Evolutionary conservation across 2,329 filamentous ascomycete genomes (phyloP), one percentile per base, ranked within the genome.

Genomic region (Neofusicoccum kwambonambiense): DNA sequence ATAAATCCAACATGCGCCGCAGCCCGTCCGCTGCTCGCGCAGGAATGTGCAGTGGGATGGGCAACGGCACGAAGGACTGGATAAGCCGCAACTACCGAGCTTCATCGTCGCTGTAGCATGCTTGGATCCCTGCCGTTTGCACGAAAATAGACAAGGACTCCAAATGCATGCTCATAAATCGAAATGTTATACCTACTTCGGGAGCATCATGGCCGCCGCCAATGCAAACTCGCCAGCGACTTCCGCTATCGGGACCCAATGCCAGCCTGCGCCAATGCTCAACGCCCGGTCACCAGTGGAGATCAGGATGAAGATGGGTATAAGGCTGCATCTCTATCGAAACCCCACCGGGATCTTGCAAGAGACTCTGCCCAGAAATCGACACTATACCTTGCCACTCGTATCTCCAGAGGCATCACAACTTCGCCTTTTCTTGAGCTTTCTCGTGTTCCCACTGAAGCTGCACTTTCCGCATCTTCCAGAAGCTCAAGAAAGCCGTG

Each of bases 401-500:
- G 2, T 27, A 1, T n/a, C 27, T 4, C n/a, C 7, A 60, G 5
- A 4, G 19, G 7, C 15, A 44, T 77, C 72, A 88, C 63, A 89
- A 74, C 75, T 83, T 88, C 34, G 86, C 84, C 79, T 87, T 89
- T 70, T 86, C 82, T 70, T 68, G 72, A 71, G 68, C 65, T 72
- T 80, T 80, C 70, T 80, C 77, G 82, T 77, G 83, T 80, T 87
- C 85, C 93, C 93, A 96, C 66, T 81, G 81, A 75, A 81, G 84
- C 77, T 92, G 91, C 69, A 89, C 87, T 71, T 81, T 83, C 73
- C 86, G 83, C 77, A 93, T 95, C 73, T 87, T 82, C 79, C 88
- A 88, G 74, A 92, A 87, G 70, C 86, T 89, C 88, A 89, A 93
- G 34, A 86, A 78, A 0, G 88, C 91, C 65, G 88, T 84, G 11